phyloP scores from a whole-genome alignment of 2,329 filamentous ascomycete genomes.

The Exophiala mesophila region DNA sequence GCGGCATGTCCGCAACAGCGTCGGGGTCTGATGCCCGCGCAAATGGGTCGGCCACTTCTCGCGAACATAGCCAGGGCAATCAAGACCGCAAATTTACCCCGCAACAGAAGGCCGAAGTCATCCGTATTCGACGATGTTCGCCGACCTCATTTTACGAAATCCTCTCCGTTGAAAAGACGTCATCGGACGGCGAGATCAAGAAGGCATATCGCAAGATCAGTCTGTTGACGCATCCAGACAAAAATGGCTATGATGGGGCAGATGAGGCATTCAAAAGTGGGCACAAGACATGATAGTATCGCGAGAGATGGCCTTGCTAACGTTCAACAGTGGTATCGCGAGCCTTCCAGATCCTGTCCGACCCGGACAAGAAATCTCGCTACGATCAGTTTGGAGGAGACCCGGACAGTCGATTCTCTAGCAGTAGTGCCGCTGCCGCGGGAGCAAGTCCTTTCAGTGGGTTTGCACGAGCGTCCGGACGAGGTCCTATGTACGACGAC shows the following conservation, averaged over 20 bases:
- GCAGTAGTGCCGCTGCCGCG: slow-evolving; percentile 44
- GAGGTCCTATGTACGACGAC: slow-evolving; percentile 68
- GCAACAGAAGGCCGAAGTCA: slow-evolving; percentile 86
- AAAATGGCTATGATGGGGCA: slow-evolving; percentile 92
- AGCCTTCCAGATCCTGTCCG: slow-evolving; percentile 87
- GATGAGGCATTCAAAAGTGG: slow-evolving; percentile 94
- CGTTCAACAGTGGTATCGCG: slow-evolving; percentile 68
- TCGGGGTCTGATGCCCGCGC: slow-evolving; percentile 41
- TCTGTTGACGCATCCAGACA: slow-evolving; percentile 93
- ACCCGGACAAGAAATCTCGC: slow-evolving; percentile 85
- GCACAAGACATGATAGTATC: slow-evolving; percentile 26
- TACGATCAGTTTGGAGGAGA: slow-evolving; percentile 88
- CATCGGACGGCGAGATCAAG: slow-evolving; percentile 80
- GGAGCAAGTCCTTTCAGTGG: slow-evolving; percentile 44
- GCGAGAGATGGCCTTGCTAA: slow-evolving; percentile 5
- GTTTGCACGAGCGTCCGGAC: slow-evolving; percentile 42
- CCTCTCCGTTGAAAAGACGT: slow-evolving; percentile 64
- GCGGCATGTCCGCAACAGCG: slow-evolving; percentile 38
- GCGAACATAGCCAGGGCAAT: slow-evolving; percentile 48
- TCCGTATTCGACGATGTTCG: slow-evolving; percentile 78
- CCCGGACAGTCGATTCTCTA: slow-evolving; percentile 78
- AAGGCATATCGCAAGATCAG: slow-evolving; percentile 96
- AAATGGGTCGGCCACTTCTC: slow-evolving; percentile 39
- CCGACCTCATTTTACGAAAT: slow-evolving; percentile 96
- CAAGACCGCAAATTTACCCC: slow-evolving; percentile 64